Conservation (phyloP, 768 basidiomycete genomes). For the Leccinum ochraceum region DNA sequence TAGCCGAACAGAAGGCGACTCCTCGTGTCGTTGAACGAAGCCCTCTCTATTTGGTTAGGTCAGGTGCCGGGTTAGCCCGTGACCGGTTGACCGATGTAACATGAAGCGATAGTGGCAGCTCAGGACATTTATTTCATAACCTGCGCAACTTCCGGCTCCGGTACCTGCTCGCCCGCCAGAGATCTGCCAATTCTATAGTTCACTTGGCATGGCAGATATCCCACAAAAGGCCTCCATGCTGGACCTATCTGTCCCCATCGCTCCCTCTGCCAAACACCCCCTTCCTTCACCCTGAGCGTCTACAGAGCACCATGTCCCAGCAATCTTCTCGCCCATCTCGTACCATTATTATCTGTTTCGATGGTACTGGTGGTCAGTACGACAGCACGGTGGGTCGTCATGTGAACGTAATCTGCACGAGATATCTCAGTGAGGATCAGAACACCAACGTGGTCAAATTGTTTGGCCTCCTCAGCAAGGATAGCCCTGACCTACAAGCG, state of each 20-base stretch:
- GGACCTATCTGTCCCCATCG: not conserved
- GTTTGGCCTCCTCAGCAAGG: slow-evolving; percentile 66
- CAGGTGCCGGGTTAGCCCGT: not conserved
- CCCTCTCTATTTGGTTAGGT: not conserved
- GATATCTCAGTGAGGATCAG: slow-evolving; percentile 23
- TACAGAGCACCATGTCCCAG: slow-evolving; percentile 16
- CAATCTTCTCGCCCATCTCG: slow-evolving; percentile 30
- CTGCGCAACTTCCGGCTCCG: not conserved
- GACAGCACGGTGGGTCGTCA: slow-evolving; percentile 41
- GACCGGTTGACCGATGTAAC: not conserved
- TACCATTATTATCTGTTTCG: slow-evolving; percentile 66
- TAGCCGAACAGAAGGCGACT: not conserved
- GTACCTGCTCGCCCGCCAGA: not conserved
- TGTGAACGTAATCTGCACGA: not conserved
- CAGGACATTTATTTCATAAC: not conserved
- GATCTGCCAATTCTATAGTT: not conserved
- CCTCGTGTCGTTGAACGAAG: not conserved
- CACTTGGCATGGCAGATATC: not conserved
- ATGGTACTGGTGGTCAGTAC: slow-evolving; percentile 63
- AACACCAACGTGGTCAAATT: slow-evolving; percentile 75
- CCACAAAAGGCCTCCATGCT: slow-evolving; percentile 7
- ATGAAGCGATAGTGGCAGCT: not conserved
- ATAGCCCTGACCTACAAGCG: slow-evolving; percentile 50
- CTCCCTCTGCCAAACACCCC: not conserved
- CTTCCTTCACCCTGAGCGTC: not conserved